phyloP scores from a whole-genome alignment of 352 stramenopile genomes.

The Globisporangium nagaii region DNA sequence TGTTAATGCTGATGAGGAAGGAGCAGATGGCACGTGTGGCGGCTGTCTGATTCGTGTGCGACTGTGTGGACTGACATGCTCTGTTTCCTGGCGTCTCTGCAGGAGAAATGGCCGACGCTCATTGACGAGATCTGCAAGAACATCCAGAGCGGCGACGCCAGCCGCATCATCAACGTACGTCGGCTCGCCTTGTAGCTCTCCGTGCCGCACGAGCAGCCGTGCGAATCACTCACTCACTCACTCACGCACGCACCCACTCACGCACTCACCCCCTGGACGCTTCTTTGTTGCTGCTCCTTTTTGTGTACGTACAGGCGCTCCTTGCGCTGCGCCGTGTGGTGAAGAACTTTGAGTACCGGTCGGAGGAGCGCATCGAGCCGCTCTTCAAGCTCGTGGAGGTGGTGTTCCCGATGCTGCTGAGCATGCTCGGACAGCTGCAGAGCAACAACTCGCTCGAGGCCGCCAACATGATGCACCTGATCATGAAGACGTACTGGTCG shows the following conservation, averaged over 20 bases:
- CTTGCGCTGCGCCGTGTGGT: slow-evolving; percentile 94
- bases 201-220: no score
- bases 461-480: slow-evolving; percentile 91
- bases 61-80: background rate
- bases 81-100: background rate
- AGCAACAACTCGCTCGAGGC: slow-evolving; percentile 88
- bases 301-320: slow-evolving; percentile 81
- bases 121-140: slow-evolving; percentile 86
- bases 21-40: no score
- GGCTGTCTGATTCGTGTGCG: background rate
- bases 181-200: no score
- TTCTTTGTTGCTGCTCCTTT: slow-evolving; percentile 1
- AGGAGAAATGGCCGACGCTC: slow-evolving; percentile 90
- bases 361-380: slow-evolving; percentile 80
- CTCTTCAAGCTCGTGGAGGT: slow-evolving; percentile 91
- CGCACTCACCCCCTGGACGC: no score
- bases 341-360: slow-evolving; percentile 98
- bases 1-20: background rate
- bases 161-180: slow-evolving; percentile 73
- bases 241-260: no score
- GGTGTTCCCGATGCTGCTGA: slow-evolving; percentile 91
- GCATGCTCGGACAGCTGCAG: slow-evolving; percentile 85
- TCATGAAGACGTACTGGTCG: slow-evolving; percentile 98
- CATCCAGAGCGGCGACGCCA: slow-evolving; percentile 85
- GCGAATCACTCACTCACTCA: no score